phyloP scores from a whole-genome alignment of 495 filamentous ascomycete species.

The Sphaerosporella brunnea region DNA sequence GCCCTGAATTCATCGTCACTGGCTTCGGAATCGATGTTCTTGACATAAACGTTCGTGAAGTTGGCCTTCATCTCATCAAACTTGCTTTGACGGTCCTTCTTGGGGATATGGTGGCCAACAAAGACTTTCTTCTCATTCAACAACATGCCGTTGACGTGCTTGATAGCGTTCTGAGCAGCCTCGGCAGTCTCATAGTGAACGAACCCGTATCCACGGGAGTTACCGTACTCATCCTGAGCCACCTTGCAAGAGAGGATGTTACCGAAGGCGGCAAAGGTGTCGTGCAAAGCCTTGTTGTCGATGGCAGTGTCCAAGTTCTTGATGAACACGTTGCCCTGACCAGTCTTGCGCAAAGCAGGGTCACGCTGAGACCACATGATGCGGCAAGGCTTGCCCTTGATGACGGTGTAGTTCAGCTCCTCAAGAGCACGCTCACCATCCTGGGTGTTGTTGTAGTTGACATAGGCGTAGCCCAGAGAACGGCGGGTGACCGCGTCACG shows the following conservation, averaged over 20 bases:
- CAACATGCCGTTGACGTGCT: conserved; percentile 98
- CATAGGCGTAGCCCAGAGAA: conserved; percentile 97
- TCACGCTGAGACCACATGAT: conserved; percentile 99
- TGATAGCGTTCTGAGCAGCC: conserved; percentile 90
- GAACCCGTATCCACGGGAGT: conserved; percentile 97
- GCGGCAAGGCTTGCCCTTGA: conserved; percentile 96
- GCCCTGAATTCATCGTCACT: conserved; percentile 87
- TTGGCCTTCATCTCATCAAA: conserved; percentile 99
- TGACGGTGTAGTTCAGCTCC: conserved; percentile 98
- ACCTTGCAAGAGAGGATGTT: conserved; percentile 99
- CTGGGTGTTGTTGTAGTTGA: conserved; percentile 96
- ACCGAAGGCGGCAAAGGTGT: conserved; percentile 97
- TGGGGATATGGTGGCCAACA: conserved; percentile 96
- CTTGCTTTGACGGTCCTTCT: conserved; percentile 99
- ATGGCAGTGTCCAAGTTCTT: conserved; percentile 98
- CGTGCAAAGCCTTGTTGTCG: conserved; percentile 99
- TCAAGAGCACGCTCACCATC: conserved; percentile 97
- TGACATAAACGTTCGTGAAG: conserved; percentile 99
- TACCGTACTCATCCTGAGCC: conserved; percentile 85
- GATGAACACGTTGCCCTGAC: conserved; percentile 99
- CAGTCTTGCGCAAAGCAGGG: conserved; percentile 96
- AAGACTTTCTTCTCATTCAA: conserved; percentile 99
- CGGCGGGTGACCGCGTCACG: conserved; percentile 97
- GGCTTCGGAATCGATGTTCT: conserved; percentile 81
- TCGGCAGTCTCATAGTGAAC: conserved; percentile 99